Evolutionary conservation across 1,139 yeast genomes (phyloP), one percentile per base, ranked within the genome.

Genomic region (Blastobotrys arbuscula): DNA sequence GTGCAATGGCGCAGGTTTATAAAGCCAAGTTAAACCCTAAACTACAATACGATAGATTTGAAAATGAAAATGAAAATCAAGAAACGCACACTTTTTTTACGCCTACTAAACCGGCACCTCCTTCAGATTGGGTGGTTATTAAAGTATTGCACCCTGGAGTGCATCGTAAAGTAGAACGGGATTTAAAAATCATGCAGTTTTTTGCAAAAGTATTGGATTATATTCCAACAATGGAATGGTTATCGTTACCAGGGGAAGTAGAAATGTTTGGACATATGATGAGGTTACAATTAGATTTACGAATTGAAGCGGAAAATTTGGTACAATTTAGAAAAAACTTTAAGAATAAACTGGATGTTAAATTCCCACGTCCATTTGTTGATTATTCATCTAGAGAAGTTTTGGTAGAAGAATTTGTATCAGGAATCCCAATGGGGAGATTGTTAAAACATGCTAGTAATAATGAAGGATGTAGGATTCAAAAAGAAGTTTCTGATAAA

Each of bases 1-100:
- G 98, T 7, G 97, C 98, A 0, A 92, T 92, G 69, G 98, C 97
- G 0, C 98, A 92, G 65, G 97, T 92, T 3, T 88, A 92, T 66
- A 70, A 78, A 42, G 97, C 88, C 1, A 83, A 79, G 56, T 68
- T 89, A 28, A 39, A 42, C 12, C 59, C 63, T 2, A 45, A 48
- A 31, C 39, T 54, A 39, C 21, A 33, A 30, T 24, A 43, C 28
- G 49, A 43, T 15, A 18, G 23, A 50, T 55, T 20, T 20, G 21
- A 19, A 38, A 19, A 16, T 46, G 53, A 3, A n/a, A 47, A 51
- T 12, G 28, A 19, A 13, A 10, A 24, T 12, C 36, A 23, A 2
- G 15, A 16, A 28, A 40, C 35, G 34, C 2, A 18, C 4, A 5
- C 2, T 3, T 34, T 34, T 13, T 7, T 6, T 3, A 19, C 10